Conservation (phyloP, 805 yeast genomes). For the Henningerozyma blattae region DNA sequence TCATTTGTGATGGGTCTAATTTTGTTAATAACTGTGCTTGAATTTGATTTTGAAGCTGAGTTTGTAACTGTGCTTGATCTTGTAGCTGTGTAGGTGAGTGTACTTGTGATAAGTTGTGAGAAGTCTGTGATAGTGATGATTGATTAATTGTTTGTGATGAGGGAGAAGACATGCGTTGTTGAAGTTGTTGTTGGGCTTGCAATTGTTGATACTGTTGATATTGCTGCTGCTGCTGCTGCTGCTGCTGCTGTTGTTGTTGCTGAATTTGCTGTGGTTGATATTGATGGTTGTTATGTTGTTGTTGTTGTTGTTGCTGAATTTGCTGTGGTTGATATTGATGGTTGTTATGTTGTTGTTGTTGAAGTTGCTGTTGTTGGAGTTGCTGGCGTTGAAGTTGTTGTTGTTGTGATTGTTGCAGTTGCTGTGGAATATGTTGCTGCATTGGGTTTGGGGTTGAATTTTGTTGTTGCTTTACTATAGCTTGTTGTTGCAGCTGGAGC, state of each 20-base stretch:
- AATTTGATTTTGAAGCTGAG: too few relatives aligned
- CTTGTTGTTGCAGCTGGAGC: too few relatives aligned
- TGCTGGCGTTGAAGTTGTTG: conserved; percentile 21
- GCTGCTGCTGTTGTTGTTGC: conserved; percentile 10
- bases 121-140: too few relatives aligned
- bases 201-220: conserved; percentile 1
- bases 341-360: conserved; percentile 7
- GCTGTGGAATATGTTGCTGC: conserved; percentile 17
- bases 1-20: background rate
- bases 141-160: conserved; percentile 1
- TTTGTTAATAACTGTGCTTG: background rate
- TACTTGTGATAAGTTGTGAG: too few relatives aligned
- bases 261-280: conserved; percentile 7
- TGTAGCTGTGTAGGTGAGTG: too few relatives aligned
- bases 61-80: background rate
- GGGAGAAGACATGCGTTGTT: too few relatives aligned
- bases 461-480: too few relatives aligned
- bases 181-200: background rate
- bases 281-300: conserved; percentile 5
- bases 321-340: conserved; percentile 2
- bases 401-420: conserved; percentile 12
- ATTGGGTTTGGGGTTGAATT: conserved; percentile 23
- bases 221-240: conserved; percentile 5
- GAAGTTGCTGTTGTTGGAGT: conserved; percentile 12
- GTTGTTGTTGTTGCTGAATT: conserved; percentile 14